Evolutionary conservation across 2,329 filamentous ascomycete species (phyloP).

Genomic region (Zasmidium cellare): DNA sequence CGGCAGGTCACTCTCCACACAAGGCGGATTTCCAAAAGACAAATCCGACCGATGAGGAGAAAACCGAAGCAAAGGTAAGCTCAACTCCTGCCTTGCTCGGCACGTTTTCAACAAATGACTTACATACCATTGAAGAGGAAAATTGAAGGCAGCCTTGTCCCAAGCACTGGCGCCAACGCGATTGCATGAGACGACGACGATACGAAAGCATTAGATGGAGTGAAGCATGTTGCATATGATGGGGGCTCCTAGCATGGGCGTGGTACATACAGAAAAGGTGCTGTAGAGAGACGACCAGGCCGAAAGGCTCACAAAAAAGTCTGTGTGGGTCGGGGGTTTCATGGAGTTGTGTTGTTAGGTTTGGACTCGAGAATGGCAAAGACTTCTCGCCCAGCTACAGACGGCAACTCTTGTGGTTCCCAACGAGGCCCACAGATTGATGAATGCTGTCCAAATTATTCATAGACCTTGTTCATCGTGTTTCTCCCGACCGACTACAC

Average conservation of each 20-base stretch:
- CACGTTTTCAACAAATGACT: constrained; percentile 4
- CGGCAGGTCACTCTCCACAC: constrained; percentile 69
- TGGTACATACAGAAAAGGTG: not conserved
- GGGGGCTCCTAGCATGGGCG: not conserved
- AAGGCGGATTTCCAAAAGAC: constrained; percentile 83
- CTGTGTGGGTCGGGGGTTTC: not conserved
- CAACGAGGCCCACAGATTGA: no score
- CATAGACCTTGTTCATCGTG: no score
- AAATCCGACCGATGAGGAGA: constrained; percentile 78
- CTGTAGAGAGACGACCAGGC: not conserved
- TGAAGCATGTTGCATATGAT: not conserved
- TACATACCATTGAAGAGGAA: constrained; percentile 11
- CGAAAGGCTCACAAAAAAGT: not conserved
- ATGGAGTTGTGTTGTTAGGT: not conserved
- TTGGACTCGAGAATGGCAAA: not conserved
- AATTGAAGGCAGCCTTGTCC: constrained; percentile 11
- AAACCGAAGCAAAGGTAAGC: constrained; percentile 37
- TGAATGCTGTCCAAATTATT: no score
- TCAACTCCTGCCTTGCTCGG: constrained; percentile 9
- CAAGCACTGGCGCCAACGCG: constrained; percentile 2
- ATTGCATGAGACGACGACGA: constrained; percentile 6
- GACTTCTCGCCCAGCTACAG: not conserved
- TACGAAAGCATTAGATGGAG: not conserved
- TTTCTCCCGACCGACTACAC: no score
- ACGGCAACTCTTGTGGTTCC: not conserved